Evolutionary conservation across 208 protist species (phyloP), one percentile per base, ranked within the genome.

Genomic region (Herpetomonas tarakana): DNA sequence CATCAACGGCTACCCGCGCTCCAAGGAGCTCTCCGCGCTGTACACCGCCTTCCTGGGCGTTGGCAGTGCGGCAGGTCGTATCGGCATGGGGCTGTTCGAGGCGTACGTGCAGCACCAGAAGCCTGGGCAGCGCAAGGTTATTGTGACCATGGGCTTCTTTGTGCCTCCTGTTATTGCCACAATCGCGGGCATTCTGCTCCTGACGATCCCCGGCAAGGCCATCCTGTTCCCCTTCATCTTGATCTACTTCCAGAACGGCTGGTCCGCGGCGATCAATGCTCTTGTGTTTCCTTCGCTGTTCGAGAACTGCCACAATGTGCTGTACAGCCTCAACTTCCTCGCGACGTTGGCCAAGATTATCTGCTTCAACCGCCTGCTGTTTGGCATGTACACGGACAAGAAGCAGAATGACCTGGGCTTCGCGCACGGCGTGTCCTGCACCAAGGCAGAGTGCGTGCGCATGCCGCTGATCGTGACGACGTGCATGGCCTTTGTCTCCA

Each of bases 11-110:
- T 28, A 80, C 26, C 19, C 57, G 18, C 78, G 81, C 51, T 69
- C 63, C 19, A 52, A 52, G 6, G 61, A 46, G 21, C 53, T 79
- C 22, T 74, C 77, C 44, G 78, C 81, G 14, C 68, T 85, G 6
- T 88, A 88, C 68, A 85, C 81, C 26, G 71, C 78, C 29, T 82
- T 88, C 51, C 62, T 88, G 14, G 81, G 81, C 21, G 68, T 88
- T 9, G 77, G 78, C 31, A 85, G 74, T 35, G 76, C 77, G 7
- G 45, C 83, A 14, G 81, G 81, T 14, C 74, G 81, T 50, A 78
- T 83, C 39, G 62, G 56, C n/a, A 69, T 84, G 63, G 81, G 81
- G 16, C 63, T 82, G 51, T 88, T 80, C 55, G 81, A 88, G 67
- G 77, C 81, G 14, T 83, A 73, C 56, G 76, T 85, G 45, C 81